Percentiles rank a stretch among this genome's conserved stretches.
Evolutionary conservation across 1,284 basidiomycete genomes (phyloP).

Genomic region (Papiliotrema terrestris): DNA sequence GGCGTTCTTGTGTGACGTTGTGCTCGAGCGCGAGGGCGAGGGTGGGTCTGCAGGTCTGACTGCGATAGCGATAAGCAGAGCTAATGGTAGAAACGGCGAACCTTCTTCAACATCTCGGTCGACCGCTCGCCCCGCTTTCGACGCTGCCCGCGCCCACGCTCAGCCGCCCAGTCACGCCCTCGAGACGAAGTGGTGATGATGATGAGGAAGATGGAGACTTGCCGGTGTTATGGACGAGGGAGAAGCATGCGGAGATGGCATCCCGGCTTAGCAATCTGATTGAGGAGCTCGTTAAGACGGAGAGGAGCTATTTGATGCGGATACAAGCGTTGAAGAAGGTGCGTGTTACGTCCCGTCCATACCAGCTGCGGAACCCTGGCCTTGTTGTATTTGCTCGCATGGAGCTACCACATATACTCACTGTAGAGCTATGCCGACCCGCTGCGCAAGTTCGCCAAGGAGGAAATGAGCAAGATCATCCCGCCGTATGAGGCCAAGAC

Average conservation of each 20-base stretch:
- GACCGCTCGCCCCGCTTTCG: constrained; percentile 30
- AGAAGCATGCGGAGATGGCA: constrained; percentile 34
- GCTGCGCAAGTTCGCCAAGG: constrained; percentile 75
- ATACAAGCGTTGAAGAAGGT: constrained; percentile 43
- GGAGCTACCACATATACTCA: constrained; percentile 1
- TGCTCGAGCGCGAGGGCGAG: constrained; percentile 37
- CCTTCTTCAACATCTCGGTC: constrained; percentile 37
- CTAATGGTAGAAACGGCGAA: constrained; percentile 28
- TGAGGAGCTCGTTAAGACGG: constrained; percentile 46
- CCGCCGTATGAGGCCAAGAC: constrained; percentile 86
- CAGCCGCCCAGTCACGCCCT: constrained; percentile 20
- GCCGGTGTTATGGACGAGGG: constrained; percentile 17
- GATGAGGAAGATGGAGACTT: constrained; percentile 14
- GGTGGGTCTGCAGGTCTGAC: constrained; percentile 11
- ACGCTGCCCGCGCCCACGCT: constrained; percentile 18
- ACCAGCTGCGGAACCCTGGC: too few relatives aligned
- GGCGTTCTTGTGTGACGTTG: constrained; percentile 44
- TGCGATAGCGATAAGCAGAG: not conserved
- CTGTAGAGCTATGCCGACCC: constrained; percentile 78
- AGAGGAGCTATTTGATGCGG: constrained; percentile 43
- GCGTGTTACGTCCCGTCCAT: constrained; percentile 1
- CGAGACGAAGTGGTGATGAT: constrained; percentile 8
- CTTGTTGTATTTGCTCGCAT: too few relatives aligned
- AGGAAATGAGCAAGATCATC: constrained; percentile 79
- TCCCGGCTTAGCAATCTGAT: constrained; percentile 27